These are phyloP conservation scores for Vicia faba DNA, from an alignment of 306 rosid species.

Conservation along the genomic window DNA sequence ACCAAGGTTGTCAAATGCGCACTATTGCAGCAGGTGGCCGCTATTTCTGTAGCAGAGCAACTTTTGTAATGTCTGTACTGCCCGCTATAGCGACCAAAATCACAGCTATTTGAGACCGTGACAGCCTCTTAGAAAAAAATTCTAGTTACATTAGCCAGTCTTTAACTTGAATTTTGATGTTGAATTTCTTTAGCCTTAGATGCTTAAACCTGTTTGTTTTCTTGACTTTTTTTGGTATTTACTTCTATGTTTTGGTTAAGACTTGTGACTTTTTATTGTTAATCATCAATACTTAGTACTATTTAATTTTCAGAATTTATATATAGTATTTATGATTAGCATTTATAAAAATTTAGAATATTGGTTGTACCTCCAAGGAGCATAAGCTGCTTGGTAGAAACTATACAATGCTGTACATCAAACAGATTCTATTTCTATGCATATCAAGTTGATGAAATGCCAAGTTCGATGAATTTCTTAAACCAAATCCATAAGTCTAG, in stretches of 20 bases:
- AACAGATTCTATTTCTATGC: conserved; percentile 18
- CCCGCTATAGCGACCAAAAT: not conserved
- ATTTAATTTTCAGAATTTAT: not conserved
- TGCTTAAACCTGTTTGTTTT: not conserved
- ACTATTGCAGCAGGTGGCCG: not conserved
- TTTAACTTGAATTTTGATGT: not conserved
- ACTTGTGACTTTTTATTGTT: not conserved
- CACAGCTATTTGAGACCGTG: not conserved
- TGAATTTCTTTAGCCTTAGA: conserved; percentile 1
- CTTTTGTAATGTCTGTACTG: not conserved
- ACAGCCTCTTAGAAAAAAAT: not conserved
- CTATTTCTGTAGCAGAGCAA: not conserved
- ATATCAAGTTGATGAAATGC: conserved; percentile 26
- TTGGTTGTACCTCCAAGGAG: not conserved
- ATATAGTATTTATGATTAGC: not conserved
- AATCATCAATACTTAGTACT: not conserved
- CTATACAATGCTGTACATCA: not conserved
- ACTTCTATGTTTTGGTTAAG: not conserved
- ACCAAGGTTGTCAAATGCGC: no score
- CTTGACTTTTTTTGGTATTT: not conserved
- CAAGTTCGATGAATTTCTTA: conserved; percentile 25
- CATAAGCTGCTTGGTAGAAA: conserved; percentile 8
- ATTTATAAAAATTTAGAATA: not conserved
- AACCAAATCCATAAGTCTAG: conserved; percentile 19
- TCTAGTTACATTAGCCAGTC: not conserved